phyloP scores from a whole-genome alignment of 257 asterid genomes.

The Nicotiana sylvestris region DNA sequence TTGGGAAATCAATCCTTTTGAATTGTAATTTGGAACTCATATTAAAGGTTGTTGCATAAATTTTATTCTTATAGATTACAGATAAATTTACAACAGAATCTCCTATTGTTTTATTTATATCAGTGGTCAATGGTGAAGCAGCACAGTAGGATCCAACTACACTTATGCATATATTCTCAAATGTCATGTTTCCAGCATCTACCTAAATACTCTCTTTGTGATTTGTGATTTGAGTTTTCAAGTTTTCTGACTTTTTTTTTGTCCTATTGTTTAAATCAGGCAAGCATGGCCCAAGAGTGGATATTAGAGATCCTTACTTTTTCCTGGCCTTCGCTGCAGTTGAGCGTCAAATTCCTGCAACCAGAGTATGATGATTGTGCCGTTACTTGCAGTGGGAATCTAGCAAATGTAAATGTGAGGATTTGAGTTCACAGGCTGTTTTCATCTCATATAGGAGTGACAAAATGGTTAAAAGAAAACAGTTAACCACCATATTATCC shows the following conservation, averaged over 20 bases:
- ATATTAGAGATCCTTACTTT: conserved; percentile 42
- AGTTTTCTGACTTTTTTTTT: not conserved
- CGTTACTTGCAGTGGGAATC: conserved; percentile 44
- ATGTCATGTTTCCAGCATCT: not conserved
- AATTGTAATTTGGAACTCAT: not conserved
- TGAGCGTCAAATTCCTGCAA: conserved; percentile 51
- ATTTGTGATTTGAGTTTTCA: not conserved
- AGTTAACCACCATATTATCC: too few species aligned
- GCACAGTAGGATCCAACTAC: not conserved
- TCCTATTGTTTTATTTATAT: not conserved
- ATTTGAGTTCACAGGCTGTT: conserved; percentile 1
- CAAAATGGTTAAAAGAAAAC: too few species aligned
- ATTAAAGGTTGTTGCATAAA: not conserved
- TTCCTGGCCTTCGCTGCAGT: conserved; percentile 53
- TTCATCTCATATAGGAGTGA: not conserved
- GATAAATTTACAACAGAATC: not conserved
- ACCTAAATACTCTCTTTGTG: not conserved
- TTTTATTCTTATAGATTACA: not conserved
- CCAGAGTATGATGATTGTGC: conserved; percentile 55
- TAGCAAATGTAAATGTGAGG: conserved; percentile 37
- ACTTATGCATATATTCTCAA: not conserved
- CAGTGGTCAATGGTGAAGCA: not conserved
- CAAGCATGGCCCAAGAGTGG: conserved; percentile 60
- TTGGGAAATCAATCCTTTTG: not conserved
- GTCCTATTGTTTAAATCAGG: conserved; percentile 24